These are phyloP conservation scores for Astrephomene gubernaculifera DNA, from an alignment of 139 green algal species.

Conservation along the genomic window DNA sequence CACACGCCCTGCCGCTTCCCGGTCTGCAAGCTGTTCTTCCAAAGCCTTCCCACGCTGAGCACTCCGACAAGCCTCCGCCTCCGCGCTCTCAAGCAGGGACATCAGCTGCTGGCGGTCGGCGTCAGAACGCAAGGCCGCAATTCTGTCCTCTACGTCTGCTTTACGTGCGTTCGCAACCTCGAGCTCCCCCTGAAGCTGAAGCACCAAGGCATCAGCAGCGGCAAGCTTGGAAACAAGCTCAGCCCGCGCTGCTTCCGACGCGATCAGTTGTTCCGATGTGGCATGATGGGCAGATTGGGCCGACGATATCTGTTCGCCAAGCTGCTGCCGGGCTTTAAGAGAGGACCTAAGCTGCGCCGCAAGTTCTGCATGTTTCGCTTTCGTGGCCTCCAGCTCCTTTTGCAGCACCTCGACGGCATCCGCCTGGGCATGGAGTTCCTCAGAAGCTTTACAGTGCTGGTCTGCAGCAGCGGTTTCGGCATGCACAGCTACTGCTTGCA, in stretches of 20 bases:
- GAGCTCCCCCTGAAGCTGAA: slow-evolving; percentile 2
- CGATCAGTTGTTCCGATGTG: background rate
- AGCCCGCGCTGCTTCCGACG: too few species aligned
- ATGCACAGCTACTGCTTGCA: background rate
- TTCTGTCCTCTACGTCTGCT: background rate
- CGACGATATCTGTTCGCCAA: background rate
- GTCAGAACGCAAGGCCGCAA: too few species aligned
- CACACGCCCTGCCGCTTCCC: too few species aligned
- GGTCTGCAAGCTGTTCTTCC: too few species aligned
- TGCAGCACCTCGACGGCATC: background rate
- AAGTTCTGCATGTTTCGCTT: background rate
- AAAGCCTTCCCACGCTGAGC: too few species aligned
- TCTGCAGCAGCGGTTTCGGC: background rate
- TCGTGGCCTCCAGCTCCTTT: background rate
- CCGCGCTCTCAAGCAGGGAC: too few species aligned
- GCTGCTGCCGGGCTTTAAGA: background rate
- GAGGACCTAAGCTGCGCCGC: background rate
- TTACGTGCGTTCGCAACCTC: background rate
- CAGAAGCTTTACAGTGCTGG: background rate
- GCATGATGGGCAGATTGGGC: background rate
- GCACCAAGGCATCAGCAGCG: background rate
- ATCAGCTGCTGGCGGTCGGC: too few species aligned
- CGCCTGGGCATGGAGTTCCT: background rate
- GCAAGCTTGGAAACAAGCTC: background rate
- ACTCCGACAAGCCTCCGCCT: too few species aligned